These are phyloP conservation scores for Xerocomus spinulosus DNA, from an alignment of 768 basidiomycete genomes.

Conservation along the genomic window DNA sequence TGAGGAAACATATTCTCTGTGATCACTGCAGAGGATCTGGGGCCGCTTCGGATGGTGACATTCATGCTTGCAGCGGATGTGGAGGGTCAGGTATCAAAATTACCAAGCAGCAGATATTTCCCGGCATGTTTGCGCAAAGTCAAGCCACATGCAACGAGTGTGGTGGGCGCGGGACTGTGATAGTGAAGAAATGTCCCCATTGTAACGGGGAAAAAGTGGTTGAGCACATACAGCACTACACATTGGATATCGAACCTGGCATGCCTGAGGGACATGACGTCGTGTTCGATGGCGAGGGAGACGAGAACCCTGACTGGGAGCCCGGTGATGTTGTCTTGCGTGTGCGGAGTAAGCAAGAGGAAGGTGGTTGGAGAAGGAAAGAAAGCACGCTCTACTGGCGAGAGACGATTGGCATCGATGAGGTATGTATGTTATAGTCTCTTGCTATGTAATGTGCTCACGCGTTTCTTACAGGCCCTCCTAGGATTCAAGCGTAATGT, in stretches of 20 bases:
- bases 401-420: conserved; percentile 86
- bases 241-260: conserved; percentile 80
- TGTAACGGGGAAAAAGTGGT: conserved; percentile 80
- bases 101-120: conserved; percentile 88
- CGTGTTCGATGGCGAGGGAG: conserved; percentile 93
- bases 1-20: conserved; percentile 89
- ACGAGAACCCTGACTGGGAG: conserved; percentile 95
- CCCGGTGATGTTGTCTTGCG: conserved; percentile 89
- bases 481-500: conserved; percentile 92
- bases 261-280: conserved; percentile 93
- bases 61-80: conserved; percentile 83
- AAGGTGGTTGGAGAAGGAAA: conserved; percentile 84
- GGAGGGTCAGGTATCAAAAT: conserved; percentile 82
- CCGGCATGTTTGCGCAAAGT: conserved; percentile 91
- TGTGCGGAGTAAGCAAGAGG: conserved; percentile 71
- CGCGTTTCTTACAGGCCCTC: conserved; percentile 59
- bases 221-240: conserved; percentile 76
- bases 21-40: conserved; percentile 97
- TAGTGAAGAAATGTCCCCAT: conserved; percentile 74
- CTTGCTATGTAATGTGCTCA: not conserved
- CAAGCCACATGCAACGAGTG: conserved; percentile 84
- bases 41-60: conserved; percentile 83
- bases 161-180: conserved; percentile 74
- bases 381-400: conserved; percentile 89
- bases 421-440: conserved; percentile 40